phyloP scores from a whole-genome alignment of 352 stramenopile genomes.

The Pythium rishiriense region DNA sequence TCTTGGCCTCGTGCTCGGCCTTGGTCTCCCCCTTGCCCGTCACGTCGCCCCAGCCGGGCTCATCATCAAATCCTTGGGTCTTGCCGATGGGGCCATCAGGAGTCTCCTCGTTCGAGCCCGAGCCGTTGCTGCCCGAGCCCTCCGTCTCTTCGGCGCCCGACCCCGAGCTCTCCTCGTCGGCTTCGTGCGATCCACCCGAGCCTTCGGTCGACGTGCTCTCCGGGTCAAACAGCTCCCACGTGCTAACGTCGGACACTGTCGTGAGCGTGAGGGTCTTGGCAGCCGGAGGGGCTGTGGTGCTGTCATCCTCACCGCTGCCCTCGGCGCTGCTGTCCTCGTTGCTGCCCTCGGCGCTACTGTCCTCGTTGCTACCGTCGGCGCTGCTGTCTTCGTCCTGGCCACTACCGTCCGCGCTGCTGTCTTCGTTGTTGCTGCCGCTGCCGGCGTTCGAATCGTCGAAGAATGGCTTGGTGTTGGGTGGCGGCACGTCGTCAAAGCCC shows the following conservation, averaged over 20 bases:
- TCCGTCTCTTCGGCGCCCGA: not conserved
- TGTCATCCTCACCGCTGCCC: too few relatives aligned
- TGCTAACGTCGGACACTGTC: not conserved
- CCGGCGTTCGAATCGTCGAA: not conserved
- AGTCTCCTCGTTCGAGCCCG: not conserved
- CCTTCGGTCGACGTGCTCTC: not conserved
- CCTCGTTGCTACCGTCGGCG: not conserved
- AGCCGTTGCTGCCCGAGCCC: not conserved
- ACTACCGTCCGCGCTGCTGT: not conserved
- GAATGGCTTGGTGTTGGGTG: not conserved
- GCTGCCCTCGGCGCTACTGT: not conserved
- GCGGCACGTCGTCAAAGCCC: not conserved
- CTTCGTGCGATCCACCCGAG: not conserved
- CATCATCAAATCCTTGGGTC: not conserved
- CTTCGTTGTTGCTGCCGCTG: conserved; percentile 5
- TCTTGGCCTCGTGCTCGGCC: not conserved
- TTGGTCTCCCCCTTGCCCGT: not conserved
- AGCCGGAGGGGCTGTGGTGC: not conserved
- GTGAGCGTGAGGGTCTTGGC: not conserved
- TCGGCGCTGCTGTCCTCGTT: not conserved
- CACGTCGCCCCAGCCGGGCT: not conserved
- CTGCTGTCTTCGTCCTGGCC: not conserved
- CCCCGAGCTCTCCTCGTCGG: not conserved
- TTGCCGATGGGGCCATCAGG: not conserved
- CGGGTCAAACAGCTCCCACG: not conserved